Conservation (phyloP, 257 asterid species). For the Solanum pimpinellifolium region DNA sequence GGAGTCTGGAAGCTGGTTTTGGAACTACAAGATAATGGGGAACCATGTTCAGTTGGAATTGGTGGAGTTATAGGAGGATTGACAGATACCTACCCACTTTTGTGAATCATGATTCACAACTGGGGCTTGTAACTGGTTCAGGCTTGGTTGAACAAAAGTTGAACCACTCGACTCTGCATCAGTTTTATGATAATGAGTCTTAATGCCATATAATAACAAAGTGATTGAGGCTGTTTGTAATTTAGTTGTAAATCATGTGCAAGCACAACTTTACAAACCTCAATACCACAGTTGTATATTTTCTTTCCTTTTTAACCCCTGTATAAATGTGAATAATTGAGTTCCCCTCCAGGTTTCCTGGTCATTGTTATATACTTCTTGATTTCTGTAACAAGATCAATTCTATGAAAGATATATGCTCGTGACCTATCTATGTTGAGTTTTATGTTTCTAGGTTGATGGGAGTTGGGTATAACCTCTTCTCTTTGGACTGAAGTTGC, state of each 20-base stretch:
- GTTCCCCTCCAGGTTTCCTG: neutral
- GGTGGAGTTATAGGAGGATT: constrained; percentile 37
- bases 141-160: constrained; percentile 71
- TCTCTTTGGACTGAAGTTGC: neutral
- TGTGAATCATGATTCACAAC: constrained; percentile 71
- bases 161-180: constrained; percentile 32
- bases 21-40: constrained; percentile 63
- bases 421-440: neutral
- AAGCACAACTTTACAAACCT: neutral
- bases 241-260: constrained; percentile 21
- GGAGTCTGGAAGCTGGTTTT: constrained; percentile 90
- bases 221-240: constrained; percentile 11
- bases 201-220: neutral
- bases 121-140: constrained; percentile 9
- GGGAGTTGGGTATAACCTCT: neutral
- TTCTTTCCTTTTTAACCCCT: neutral
- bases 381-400: neutral
- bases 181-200: neutral
- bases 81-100: neutral
- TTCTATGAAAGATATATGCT: neutral
- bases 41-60: constrained; percentile 57
- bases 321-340: neutral
- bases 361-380: neutral
- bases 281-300: neutral
- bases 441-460: neutral